Evolutionary conservation across 129 eudicot species (phyloP).

Genomic region (Sambucus nigra): DNA sequence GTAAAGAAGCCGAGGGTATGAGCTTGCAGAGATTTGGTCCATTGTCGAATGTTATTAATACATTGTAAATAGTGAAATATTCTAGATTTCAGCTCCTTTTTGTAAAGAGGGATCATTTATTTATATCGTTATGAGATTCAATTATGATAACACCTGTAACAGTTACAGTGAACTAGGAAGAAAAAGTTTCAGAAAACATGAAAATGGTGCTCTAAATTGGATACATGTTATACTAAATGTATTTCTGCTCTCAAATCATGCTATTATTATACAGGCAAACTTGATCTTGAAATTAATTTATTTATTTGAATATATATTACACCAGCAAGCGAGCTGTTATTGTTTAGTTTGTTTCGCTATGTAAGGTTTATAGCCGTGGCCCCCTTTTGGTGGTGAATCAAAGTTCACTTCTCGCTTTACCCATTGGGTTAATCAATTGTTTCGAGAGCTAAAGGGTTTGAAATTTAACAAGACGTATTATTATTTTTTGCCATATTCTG

Average conservation of each 20-base stretch:
- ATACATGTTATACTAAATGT: background rate
- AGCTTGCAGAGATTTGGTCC: constrained; percentile 14
- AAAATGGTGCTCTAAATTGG: constrained; percentile 1
- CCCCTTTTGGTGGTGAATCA: no score
- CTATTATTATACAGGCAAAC: no score
- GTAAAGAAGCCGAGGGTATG: constrained; percentile 5
- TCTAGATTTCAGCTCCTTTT: constrained; percentile 22
- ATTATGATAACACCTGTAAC: constrained; percentile 1
- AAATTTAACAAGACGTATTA: no score
- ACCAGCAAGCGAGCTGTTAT: no score
- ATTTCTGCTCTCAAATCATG: background rate
- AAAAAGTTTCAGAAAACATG: background rate
- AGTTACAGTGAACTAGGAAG: background rate
- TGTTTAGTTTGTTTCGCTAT: background rate
- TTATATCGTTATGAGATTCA: background rate
- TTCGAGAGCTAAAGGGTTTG: no score
- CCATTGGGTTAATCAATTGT: no score
- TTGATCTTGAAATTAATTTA: no score
- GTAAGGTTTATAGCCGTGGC: background rate
- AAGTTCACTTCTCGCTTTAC: no score
- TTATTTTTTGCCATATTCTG: no score
- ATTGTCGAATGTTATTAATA: constrained; percentile 21
- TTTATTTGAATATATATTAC: no score
- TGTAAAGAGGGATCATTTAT: constrained; percentile 27
- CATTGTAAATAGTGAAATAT: constrained; percentile 40